Evolutionary conservation across 805 yeast species (phyloP), one percentile per base, ranked within the genome.

Genomic region (Nematodospora valgi): DNA sequence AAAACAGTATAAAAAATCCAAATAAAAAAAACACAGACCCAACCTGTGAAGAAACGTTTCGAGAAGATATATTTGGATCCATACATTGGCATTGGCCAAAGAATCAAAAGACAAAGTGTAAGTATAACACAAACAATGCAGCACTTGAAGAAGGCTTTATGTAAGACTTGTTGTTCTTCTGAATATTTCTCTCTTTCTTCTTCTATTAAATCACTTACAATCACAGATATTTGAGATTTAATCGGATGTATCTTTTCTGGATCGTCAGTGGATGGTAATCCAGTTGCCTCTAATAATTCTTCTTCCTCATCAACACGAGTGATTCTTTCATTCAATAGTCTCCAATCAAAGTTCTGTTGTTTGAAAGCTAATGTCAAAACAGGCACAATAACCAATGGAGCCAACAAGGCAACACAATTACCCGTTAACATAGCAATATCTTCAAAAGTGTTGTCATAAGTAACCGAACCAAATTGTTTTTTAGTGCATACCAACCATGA

Each of bases 11-110:
- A 67, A 61, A 85, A 86, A 23, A 86, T 62, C 95, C 95, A 87
- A 39, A 86, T 77, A 35, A 88, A 76, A 40, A 82, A 78, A 20
- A 87, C 94, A 23, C 72, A 77, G 32, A 88, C 74, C 96, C 96
- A 88, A 29, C 95, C 96, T 5, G 93, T 84, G 59, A 87, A 88
- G 62, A 86, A 86, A 38, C 57, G 59, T 56, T 76, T 80, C 35
- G 86, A 76, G 60, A 87, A 88, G 26, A 87, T 68, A 52, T 87
- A 87, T 3, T 74, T 71, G 4, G 82, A 53, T 21, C 95, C 96
- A 56, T 82, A 87, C 93, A 88, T 82, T 45, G 96, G 96, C 87
- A 87, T 84, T 50, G 96, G 96, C 93, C 94, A 86, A 20, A 87
- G 51, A 17, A 88, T 72, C 21, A 87, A 61, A 32, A 87, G 62